phyloP scores from a whole-genome alignment of 2,329 filamentous ascomycete genomes.

The Biscogniauxia mediterranea region DNA sequence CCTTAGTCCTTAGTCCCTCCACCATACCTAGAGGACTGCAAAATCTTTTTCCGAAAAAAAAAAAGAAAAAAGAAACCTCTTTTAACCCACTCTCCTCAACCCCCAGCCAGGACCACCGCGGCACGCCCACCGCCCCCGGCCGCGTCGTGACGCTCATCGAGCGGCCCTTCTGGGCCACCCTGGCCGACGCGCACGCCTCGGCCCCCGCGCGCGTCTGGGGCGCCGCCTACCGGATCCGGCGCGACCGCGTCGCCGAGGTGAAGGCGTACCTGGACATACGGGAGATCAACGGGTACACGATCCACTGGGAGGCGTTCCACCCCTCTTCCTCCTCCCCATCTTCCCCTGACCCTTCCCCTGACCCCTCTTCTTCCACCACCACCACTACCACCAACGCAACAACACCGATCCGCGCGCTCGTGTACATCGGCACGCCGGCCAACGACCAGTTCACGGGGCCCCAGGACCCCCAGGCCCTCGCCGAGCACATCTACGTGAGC shows the following conservation, averaged over 20 bases:
- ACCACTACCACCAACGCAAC: slow-evolving; percentile 28
- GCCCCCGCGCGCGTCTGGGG: slow-evolving; percentile 78
- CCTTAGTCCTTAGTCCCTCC: no score
- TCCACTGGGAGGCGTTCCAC: slow-evolving; percentile 85
- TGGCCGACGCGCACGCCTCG: slow-evolving; percentile 65
- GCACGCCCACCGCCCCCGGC: slow-evolving; percentile 82
- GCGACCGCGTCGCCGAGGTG: slow-evolving; percentile 73
- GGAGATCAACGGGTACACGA: slow-evolving; percentile 96
- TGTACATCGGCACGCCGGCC: slow-evolving; percentile 91
- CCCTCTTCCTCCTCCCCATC: slow-evolving; percentile 40
- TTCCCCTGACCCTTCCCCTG: not conserved
- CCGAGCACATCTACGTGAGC: slow-evolving; percentile 75
- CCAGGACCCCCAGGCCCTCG: slow-evolving; percentile 74
- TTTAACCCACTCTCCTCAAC: not conserved
- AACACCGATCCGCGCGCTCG: slow-evolving; percentile 60
- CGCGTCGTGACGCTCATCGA: slow-evolving; percentile 92
- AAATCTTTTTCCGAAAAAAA: no score
- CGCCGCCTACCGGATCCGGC: slow-evolving; percentile 81
- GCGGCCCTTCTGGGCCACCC: slow-evolving; percentile 74
- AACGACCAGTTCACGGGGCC: slow-evolving; percentile 90
- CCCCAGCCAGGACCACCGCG: slow-evolving; percentile 85
- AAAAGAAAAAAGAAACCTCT: no score
- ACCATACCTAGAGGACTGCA: no score
- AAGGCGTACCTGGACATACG: slow-evolving; percentile 90
- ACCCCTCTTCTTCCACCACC: no score